Conservation (phyloP, 768 basidiomycete species). For the Pluteus cervinus region DNA sequence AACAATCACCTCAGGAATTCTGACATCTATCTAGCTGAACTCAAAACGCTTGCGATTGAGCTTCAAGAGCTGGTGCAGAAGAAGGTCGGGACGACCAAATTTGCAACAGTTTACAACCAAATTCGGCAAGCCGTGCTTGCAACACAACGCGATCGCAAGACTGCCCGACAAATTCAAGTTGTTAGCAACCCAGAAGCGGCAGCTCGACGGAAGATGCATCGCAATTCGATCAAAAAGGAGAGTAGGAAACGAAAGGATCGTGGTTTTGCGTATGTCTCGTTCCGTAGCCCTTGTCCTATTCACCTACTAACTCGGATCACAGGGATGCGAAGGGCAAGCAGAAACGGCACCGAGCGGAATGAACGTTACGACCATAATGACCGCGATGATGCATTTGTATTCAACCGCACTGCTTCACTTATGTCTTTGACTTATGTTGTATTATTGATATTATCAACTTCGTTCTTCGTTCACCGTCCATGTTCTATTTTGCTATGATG, state of each 20-base stretch:
- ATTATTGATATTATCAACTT: too few relatives aligned
- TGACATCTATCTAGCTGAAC: slow-evolving; percentile 53
- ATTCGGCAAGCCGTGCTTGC: slow-evolving; percentile 68
- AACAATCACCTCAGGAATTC: neutral
- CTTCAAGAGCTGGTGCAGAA: slow-evolving; percentile 81
- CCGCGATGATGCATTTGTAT: too few relatives aligned
- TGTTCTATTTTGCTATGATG: too few relatives aligned
- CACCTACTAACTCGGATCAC: too few relatives aligned
- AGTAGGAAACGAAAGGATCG: slow-evolving; percentile 74
- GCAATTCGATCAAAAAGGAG: slow-evolving; percentile 76
- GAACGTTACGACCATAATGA: too few relatives aligned
- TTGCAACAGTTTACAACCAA: slow-evolving; percentile 71
- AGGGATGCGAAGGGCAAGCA: too few relatives aligned
- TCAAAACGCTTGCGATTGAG: slow-evolving; percentile 76
- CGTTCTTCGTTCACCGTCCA: too few relatives aligned
- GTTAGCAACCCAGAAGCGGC: slow-evolving; percentile 71
- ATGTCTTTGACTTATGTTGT: too few relatives aligned
- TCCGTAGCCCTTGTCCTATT: too few relatives aligned
- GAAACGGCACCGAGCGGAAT: too few relatives aligned
- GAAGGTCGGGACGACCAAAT: slow-evolving; percentile 85
- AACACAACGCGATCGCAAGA: slow-evolving; percentile 68
- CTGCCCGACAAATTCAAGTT: slow-evolving; percentile 50
- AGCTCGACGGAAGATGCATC: slow-evolving; percentile 66
- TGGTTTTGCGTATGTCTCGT: slow-evolving; percentile 54
- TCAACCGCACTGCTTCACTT: too few relatives aligned